phyloP scores from a whole-genome alignment of 2,329 filamentous ascomycete genomes.

The Botrytis hyacinthi region DNA sequence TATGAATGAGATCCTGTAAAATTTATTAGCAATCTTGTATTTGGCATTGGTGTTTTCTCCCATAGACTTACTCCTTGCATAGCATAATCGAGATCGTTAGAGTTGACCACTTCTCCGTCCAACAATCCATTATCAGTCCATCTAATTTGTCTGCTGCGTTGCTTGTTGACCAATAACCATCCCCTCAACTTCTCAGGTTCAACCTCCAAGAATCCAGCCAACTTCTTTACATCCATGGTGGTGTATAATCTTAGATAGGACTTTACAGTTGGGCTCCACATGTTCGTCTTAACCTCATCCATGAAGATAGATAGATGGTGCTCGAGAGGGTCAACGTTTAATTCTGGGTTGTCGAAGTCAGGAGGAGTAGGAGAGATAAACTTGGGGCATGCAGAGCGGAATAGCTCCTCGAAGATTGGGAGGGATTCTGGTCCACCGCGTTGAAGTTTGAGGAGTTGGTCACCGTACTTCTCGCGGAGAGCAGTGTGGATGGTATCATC shows the following conservation, averaged over 20 bases:
- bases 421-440: conserved; percentile 93
- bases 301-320: conserved; percentile 98
- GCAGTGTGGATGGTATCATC: conserved; percentile 99
- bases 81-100: conserved; percentile 95
- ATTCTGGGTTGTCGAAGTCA: conserved; percentile 93
- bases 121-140: conserved; percentile 88
- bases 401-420: conserved; percentile 96
- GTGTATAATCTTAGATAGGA: conserved; percentile 99
- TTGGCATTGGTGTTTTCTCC: not conserved
- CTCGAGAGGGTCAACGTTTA: conserved; percentile 96
- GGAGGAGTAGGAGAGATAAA: conserved; percentile 98
- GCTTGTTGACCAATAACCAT: conserved; percentile 96
- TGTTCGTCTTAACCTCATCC: conserved; percentile 99
- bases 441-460: conserved; percentile 96
- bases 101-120: conserved; percentile 89
- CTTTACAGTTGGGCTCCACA: conserved; percentile 96
- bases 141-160: conserved; percentile 92
- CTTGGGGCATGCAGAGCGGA: conserved; percentile 96
- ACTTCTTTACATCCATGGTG: conserved; percentile 98
- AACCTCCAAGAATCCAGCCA: conserved; percentile 94
- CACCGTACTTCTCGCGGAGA: conserved; percentile 97
- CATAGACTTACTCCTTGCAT: conserved; percentile 75
- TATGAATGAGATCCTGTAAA: conserved; percentile 85
- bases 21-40: conserved; percentile 26
- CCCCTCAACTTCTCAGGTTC: conserved; percentile 93